These are phyloP conservation scores for Pogostemon cablin DNA, from an alignment of 257 asterid species.

Conservation along the genomic window DNA sequence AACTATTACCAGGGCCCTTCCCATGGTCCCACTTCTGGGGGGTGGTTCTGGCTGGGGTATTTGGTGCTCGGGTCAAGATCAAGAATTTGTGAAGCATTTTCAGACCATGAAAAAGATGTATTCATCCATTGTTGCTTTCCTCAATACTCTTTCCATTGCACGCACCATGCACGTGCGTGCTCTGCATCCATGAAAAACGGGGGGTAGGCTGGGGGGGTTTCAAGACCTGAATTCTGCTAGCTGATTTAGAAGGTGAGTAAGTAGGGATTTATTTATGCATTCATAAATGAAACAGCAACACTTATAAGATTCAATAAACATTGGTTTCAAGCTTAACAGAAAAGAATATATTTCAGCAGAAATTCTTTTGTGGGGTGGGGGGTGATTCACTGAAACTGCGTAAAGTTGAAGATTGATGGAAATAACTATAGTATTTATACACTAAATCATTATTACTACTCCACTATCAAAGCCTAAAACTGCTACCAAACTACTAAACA, in stretches of 20 bases:
- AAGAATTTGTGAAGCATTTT: slow-evolving; percentile 25
- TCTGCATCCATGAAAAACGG: not conserved
- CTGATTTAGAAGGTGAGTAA: not conserved
- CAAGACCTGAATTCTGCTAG: not conserved
- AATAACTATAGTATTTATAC: slow-evolving; percentile 36
- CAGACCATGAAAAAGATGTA: slow-evolving; percentile 31
- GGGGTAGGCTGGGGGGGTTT: not conserved
- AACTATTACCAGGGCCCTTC: slow-evolving; percentile 41
- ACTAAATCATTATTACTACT: slow-evolving; percentile 31
- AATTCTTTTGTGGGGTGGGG: too few species aligned
- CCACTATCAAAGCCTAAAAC: slow-evolving; percentile 33
- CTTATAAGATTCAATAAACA: too few species aligned
- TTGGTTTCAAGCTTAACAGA: too few species aligned
- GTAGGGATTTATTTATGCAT: not conserved
- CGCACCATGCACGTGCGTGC: slow-evolving; percentile 32
- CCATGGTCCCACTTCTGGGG: not conserved
- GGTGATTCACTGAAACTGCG: too few species aligned
- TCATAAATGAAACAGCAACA: too few species aligned
- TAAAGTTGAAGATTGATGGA: slow-evolving; percentile 20
- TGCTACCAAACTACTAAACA: slow-evolving; percentile 21
- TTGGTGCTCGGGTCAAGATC: slow-evolving; percentile 22
- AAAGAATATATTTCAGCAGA: too few species aligned
- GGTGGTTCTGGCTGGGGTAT: not conserved
- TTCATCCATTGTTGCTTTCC: slow-evolving; percentile 16
- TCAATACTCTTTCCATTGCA: slow-evolving; percentile 13